Conservation (phyloP, 805 yeast genomes). For the Ogataea trehalophila region DNA sequence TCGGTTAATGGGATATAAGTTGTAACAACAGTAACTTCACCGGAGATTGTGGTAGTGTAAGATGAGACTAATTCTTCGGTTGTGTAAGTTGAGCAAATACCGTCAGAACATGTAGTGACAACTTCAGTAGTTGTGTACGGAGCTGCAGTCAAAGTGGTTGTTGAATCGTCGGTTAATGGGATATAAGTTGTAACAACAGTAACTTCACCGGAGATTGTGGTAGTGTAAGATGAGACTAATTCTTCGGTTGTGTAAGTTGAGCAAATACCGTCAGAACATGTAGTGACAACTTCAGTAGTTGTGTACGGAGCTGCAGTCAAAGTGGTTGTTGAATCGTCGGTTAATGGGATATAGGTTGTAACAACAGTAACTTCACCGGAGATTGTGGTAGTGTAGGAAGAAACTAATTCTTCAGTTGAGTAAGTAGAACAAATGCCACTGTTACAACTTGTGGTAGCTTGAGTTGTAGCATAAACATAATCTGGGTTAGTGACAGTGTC, state of each 20-base stretch:
- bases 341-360: constrained; percentile 16
- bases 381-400: constrained; percentile 20
- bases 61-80: constrained; percentile 18
- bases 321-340: constrained; percentile 5
- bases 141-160: constrained; percentile 5
- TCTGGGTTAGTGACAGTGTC: constrained; percentile 5
- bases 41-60: constrained; percentile 21
- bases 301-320: constrained; percentile 6
- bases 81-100: constrained; percentile 13
- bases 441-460: not conserved
- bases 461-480: constrained; percentile 2
- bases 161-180: constrained; percentile 9
- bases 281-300: constrained; percentile 11
- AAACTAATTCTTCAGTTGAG: constrained; percentile 16
- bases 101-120: constrained; percentile 18
- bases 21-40: constrained; percentile 18
- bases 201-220: constrained; percentile 16
- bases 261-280: constrained; percentile 21
- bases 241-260: constrained; percentile 9
- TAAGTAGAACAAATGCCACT: constrained; percentile 10
- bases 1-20: constrained; percentile 12
- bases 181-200: constrained; percentile 19
- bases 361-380: constrained; percentile 16
- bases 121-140: constrained; percentile 9
- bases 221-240: constrained; percentile 22